Percentiles rank a stretch among this genome's conserved stretches.
Evolutionary conservation across 2,329 filamentous ascomycete species (phyloP).

Genomic region (Talaromyces verruculosus): DNA sequence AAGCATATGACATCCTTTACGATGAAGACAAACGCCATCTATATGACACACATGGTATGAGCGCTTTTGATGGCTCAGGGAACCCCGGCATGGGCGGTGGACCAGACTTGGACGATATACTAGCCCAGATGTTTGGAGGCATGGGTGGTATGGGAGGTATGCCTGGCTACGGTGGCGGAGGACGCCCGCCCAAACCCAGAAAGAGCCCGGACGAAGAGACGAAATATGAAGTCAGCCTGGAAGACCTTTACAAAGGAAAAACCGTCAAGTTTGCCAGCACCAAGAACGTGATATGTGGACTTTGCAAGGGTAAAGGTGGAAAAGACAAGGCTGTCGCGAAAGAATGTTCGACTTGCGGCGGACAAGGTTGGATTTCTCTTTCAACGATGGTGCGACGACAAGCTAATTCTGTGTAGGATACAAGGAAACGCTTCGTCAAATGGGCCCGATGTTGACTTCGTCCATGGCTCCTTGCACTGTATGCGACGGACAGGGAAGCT

Average conservation of each 20-base stretch:
- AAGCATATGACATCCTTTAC: slow-evolving; percentile 96
- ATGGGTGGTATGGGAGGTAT: slow-evolving; percentile 30
- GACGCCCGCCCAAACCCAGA: slow-evolving; percentile 47
- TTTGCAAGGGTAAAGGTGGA: slow-evolving; percentile 85
- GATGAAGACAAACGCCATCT: slow-evolving; percentile 90
- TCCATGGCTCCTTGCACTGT: slow-evolving; percentile 76
- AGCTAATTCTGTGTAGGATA: slow-evolving; percentile 49
- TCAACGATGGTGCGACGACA: too few species aligned
- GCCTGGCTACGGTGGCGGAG: slow-evolving; percentile 46
- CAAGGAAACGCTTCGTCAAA: slow-evolving; percentile 73
- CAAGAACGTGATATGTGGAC: slow-evolving; percentile 84
- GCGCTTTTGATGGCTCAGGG: slow-evolving; percentile 80
- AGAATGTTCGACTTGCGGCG: slow-evolving; percentile 80
- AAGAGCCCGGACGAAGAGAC: slow-evolving; percentile 84
- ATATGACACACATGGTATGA: slow-evolving; percentile 95
- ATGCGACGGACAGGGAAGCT: slow-evolving; percentile 80
- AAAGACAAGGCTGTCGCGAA: slow-evolving; percentile 88
- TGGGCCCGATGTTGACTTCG: slow-evolving; percentile 83
- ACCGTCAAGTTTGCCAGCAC: slow-evolving; percentile 95
- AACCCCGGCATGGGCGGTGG: slow-evolving; percentile 63
- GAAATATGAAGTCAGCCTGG: slow-evolving; percentile 83
- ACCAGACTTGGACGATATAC: slow-evolving; percentile 82
- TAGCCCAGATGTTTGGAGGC: slow-evolving; percentile 77
- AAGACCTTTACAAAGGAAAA: slow-evolving; percentile 98
- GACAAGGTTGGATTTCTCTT: slow-evolving; percentile 56